These are phyloP conservation scores for Akebia trifoliata DNA, from an alignment of 164 flowering plant species.

Conservation along the genomic window DNA sequence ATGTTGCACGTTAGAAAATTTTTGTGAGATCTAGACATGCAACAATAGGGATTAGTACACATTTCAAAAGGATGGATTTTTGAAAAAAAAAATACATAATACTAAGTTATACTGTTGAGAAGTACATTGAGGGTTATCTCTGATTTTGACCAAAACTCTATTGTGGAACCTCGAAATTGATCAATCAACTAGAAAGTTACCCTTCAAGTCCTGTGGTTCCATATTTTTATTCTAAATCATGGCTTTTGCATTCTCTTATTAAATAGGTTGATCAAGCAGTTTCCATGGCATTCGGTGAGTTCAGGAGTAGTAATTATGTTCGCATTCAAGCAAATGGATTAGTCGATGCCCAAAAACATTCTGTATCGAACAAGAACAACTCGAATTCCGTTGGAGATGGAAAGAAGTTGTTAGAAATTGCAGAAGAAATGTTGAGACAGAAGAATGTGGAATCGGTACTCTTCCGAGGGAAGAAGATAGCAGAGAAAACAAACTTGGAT, in stretches of 20 bases:
- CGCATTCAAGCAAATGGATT: constrained; percentile 43
- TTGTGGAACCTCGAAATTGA: too few species aligned
- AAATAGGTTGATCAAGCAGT: constrained; percentile 63
- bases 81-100: too few species aligned
- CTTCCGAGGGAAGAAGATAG: constrained; percentile 54
- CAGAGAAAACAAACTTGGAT: constrained; percentile 39
- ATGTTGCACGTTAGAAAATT: too few species aligned
- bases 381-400: background rate
- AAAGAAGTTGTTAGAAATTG: constrained; percentile 1
- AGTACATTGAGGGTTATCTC: too few species aligned
- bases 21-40: too few species aligned
- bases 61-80: too few species aligned
- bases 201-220: too few species aligned
- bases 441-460: constrained; percentile 52
- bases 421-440: constrained; percentile 46
- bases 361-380: background rate
- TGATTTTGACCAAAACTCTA: too few species aligned
- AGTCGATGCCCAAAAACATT: background rate
- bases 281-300: constrained; percentile 58
- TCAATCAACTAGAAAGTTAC: too few species aligned
- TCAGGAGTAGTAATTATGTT: constrained; percentile 37
- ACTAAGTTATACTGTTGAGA: too few species aligned
- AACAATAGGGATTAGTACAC: too few species aligned
- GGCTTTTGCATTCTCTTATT: background rate
- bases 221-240: too few species aligned